Conservation (phyloP, 805 yeast genomes). For the Wickerhamomyces chambardii region DNA sequence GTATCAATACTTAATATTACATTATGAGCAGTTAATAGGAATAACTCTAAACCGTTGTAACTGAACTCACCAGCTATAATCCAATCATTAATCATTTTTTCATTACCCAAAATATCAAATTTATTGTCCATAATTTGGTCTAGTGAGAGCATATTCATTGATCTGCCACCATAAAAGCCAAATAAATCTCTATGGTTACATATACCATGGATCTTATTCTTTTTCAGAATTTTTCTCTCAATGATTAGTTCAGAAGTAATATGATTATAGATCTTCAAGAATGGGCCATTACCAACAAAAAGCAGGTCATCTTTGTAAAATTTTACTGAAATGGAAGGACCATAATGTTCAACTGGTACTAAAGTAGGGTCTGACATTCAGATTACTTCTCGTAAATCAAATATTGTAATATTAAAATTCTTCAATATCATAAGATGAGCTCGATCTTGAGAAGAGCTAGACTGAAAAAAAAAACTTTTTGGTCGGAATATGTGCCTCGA, state of each 20-base stretch:
- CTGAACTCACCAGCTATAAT: slow-evolving; percentile 53
- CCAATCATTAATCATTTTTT: slow-evolving; percentile 70
- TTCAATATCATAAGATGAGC: too few species aligned
- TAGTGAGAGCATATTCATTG: slow-evolving; percentile 37
- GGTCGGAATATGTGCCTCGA: too few species aligned
- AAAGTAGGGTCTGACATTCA: not conserved
- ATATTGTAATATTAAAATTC: too few species aligned
- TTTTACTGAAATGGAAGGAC: slow-evolving; percentile 65
- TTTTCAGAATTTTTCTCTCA: slow-evolving; percentile 41
- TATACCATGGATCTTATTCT: slow-evolving; percentile 82
- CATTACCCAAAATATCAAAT: slow-evolving; percentile 18
- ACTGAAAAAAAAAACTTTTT: too few species aligned
- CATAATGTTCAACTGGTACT: slow-evolving; percentile 30
- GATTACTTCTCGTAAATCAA: too few species aligned
- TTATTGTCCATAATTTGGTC: slow-evolving; percentile 19
- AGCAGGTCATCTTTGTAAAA: slow-evolving; percentile 28
- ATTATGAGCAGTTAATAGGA: slow-evolving; percentile 75
- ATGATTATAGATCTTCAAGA: slow-evolving; percentile 44
- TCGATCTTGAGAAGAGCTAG: too few species aligned
- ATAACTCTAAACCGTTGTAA: slow-evolving; percentile 25
- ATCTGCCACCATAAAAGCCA: slow-evolving; percentile 64
- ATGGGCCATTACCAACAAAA: slow-evolving; percentile 68
- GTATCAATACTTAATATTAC: slow-evolving; percentile 35
- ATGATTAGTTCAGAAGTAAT: slow-evolving; percentile 25
- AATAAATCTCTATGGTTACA: slow-evolving; percentile 26